Evolutionary conservation across 2,329 filamentous ascomycete species (phyloP).

Genomic region (Chaetomium sp.): DNA sequence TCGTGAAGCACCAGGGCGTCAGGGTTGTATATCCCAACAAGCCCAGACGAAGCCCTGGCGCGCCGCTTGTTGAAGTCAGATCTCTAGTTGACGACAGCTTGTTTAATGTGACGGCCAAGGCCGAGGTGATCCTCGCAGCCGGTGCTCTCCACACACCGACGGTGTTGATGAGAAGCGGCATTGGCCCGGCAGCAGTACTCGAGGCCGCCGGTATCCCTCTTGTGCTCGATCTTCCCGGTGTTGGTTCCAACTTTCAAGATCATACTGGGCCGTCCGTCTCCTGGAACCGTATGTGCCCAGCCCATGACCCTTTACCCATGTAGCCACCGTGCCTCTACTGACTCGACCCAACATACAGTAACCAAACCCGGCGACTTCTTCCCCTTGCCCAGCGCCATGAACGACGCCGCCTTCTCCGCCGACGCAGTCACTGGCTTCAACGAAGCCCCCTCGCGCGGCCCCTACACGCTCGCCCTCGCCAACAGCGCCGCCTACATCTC

Average conservation of each 20-base stretch:
- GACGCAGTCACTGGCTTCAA: slow-evolving; percentile 39
- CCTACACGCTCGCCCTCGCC: slow-evolving; percentile 43
- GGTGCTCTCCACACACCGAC: slow-evolving; percentile 47
- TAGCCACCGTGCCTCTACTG: neutral
- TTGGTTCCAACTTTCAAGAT: slow-evolving; percentile 53
- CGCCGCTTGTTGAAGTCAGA: slow-evolving; percentile 27
- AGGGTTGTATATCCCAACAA: slow-evolving; percentile 28
- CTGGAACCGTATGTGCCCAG: slow-evolving; percentile 25
- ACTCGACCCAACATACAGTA: neutral
- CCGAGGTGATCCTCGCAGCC: slow-evolving; percentile 47
- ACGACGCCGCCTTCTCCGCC: slow-evolving; percentile 38
- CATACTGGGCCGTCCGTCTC: slow-evolving; percentile 37
- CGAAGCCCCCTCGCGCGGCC: slow-evolving; percentile 40
- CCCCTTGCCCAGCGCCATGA: slow-evolving; percentile 29
- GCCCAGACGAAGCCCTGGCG: neutral
- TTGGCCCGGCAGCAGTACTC: slow-evolving; percentile 43
- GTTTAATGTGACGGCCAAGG: slow-evolving; percentile 27
- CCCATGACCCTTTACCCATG: neutral
- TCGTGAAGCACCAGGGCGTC: slow-evolving; percentile 37
- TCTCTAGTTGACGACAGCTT: slow-evolving; percentile 30
- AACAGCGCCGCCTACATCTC: slow-evolving; percentile 39
- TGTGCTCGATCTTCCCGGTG: slow-evolving; percentile 58
- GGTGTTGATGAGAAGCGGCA: slow-evolving; percentile 47
- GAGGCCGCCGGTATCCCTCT: slow-evolving; percentile 50
- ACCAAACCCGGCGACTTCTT: slow-evolving; percentile 29